phyloP scores from a whole-genome alignment of 192 early-diverging fungal species.

The Bifiguratus adelaidae region DNA sequence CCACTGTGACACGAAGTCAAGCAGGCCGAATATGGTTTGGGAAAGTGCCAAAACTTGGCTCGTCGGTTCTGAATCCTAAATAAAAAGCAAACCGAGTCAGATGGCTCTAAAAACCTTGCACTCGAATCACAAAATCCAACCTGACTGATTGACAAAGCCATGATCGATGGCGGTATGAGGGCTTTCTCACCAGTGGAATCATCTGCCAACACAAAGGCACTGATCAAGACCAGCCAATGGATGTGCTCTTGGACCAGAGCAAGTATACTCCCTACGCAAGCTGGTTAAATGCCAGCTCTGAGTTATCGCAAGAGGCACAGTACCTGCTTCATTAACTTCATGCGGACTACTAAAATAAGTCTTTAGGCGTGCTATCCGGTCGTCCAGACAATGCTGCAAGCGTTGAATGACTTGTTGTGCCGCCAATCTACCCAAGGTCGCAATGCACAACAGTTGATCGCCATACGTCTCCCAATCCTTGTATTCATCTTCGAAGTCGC shows the following conservation, averaged over 20 bases:
- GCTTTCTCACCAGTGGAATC: slow-evolving; percentile 58
- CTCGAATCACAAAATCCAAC: not conserved
- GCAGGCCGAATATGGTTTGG: slow-evolving; percentile 30
- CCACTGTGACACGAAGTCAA: slow-evolving; percentile 39
- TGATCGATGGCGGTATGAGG: slow-evolving; percentile 48
- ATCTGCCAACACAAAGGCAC: slow-evolving; percentile 57
- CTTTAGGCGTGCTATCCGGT: slow-evolving; percentile 34
- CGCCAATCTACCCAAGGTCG: slow-evolving; percentile 48
- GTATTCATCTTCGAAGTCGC: slow-evolving; percentile 28
- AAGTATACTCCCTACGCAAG: slow-evolving; percentile 5
- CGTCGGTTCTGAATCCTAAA: slow-evolving; percentile 4
- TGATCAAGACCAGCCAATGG: slow-evolving; percentile 66
- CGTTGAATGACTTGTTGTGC: slow-evolving; percentile 32
- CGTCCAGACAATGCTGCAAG: slow-evolving; percentile 35
- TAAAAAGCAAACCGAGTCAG: not conserved
- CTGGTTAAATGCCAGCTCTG: too few relatives aligned
- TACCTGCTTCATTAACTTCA: too few relatives aligned
- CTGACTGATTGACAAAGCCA: slow-evolving; percentile 40
- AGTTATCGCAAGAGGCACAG: too few relatives aligned
- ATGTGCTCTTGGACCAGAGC: slow-evolving; percentile 45
- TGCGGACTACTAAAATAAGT: slow-evolving; percentile 34
- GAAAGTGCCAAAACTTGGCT: slow-evolving; percentile 40
- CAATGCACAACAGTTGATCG: slow-evolving; percentile 61
- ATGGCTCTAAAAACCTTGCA: not conserved
- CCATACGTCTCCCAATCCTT: slow-evolving; percentile 61